Evolutionary conservation across 2,329 filamentous ascomycete genomes (phyloP), one percentile per base, ranked within the genome.

Genomic region (Fusarium buxicola): DNA sequence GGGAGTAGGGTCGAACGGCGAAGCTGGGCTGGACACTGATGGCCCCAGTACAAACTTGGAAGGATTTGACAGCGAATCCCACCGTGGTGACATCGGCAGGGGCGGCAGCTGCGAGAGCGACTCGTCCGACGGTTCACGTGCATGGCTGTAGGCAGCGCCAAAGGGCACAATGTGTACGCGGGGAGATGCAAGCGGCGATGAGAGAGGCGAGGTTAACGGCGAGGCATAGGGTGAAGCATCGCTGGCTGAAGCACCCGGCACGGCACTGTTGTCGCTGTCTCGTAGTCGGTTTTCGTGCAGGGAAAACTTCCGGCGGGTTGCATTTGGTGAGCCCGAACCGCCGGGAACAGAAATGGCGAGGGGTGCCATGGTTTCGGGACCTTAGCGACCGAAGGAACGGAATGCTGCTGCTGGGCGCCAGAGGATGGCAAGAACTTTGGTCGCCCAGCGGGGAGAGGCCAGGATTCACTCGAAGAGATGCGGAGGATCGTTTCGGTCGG

Each of bases 41-140:
- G 55, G 70, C 60, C 64, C 69, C 32, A 71, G 58, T 28, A 74
- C 38, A 44, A 70, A 66, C 55, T 69, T 73, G 43, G 71, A 58
- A 16, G 71, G 63, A 51, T 74, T 69, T 9, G 72, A 67, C 32
- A 74, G 60, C 24, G 74, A 75, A 61, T 83, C 82, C 82, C 83
- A 85, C 63, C 82, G 73, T 51, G 76, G 76, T 15, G 75, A 77
- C 24, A 76, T 63, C 38, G 78, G 75, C 40, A 77, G 57, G 25
- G 76, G 70, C 39, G 77, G 75, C 12, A 74, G 62, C 46, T 75
- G 73, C 31, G 70, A 69, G 35, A 70, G 53, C 32, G 60, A 63
- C 28, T 72, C 63, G 39, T 66, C 58, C 3, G 68, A 71, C 4
- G 60, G 58, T 41, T 58, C 61, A 27, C 53, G 64, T 40, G 43